These are phyloP conservation scores for Cercospora zeae-maydis DNA, from an alignment of 2,329 filamentous ascomycete genomes.

Conservation along the genomic window DNA sequence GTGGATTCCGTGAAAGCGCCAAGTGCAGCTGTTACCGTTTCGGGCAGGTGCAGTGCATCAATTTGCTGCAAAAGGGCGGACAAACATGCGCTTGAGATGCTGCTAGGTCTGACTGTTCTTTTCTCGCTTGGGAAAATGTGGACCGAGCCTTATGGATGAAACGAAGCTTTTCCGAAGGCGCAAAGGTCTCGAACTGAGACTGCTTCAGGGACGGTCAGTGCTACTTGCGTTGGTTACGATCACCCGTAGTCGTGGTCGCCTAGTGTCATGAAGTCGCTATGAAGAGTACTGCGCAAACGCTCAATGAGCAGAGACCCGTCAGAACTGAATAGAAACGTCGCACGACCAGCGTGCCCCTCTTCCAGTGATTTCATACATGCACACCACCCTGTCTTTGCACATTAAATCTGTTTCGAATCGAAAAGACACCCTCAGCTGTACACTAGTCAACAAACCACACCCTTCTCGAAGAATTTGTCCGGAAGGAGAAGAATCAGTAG, in stretches of 20 bases:
- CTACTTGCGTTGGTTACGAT: neutral
- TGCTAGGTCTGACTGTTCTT: neutral
- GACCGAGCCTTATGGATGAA: neutral
- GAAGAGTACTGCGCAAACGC: neutral
- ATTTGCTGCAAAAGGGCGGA: neutral
- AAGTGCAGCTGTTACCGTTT: neutral
- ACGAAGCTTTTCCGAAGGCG: neutral
- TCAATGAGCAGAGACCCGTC: neutral
- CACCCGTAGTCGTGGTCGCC: no score
- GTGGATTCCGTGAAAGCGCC: neutral
- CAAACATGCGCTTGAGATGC: neutral
- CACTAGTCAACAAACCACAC: neutral
- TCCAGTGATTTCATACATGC: neutral
- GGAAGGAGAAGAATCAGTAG: neutral
- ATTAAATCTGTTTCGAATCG: neutral
- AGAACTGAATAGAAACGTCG: neutral
- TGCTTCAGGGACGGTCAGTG: neutral
- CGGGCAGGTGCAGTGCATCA: neutral
- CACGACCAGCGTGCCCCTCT: neutral
- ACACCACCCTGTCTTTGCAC: neutral
- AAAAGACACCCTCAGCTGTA: neutral
- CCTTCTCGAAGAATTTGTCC: neutral
- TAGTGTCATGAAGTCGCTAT: neutral
- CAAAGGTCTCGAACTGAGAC: neutral
- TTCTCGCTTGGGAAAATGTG: neutral